Conservation (phyloP, 1,139 yeast species). For the Scheffersomyces illinoinensis region DNA sequence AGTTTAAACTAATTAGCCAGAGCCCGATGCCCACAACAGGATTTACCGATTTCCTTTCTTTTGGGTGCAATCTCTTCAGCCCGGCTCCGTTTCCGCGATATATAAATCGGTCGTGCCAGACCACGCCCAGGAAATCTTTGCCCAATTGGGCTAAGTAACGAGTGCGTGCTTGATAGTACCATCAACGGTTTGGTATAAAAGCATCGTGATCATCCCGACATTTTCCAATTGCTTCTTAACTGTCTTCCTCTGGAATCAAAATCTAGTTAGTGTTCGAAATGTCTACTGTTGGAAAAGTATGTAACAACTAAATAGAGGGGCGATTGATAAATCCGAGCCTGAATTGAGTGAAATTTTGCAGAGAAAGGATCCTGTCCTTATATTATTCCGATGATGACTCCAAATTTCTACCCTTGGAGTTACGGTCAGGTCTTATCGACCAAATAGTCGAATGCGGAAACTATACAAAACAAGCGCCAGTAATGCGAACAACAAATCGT, state of each 20-base stretch:
- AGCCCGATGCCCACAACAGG: too few relatives aligned
- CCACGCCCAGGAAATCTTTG: neutral
- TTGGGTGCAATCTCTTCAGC: too few relatives aligned
- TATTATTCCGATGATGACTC: neutral
- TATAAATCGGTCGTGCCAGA: neutral
- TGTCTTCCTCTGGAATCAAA: neutral
- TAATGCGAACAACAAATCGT: neutral
- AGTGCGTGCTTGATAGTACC: neutral
- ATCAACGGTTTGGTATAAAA: neutral
- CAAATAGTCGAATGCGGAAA: neutral
- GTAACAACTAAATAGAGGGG: slow-evolving; percentile 10
- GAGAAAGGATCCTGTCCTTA: neutral
- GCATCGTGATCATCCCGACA: neutral
- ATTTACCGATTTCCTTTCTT: neutral
- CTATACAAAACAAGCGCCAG: neutral
- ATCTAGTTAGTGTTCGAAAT: neutral
- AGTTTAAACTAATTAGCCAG: too few relatives aligned
- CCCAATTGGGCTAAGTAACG: neutral
- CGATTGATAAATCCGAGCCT: neutral
- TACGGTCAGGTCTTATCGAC: neutral
- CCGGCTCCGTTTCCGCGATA: neutral
- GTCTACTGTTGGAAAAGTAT: slow-evolving; percentile 39
- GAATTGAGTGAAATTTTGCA: neutral
- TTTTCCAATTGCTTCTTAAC: neutral
- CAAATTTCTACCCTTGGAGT: neutral